Conservation (phyloP, 192 early-diverging fungal species). For the Kickxella alabastrina region DNA sequence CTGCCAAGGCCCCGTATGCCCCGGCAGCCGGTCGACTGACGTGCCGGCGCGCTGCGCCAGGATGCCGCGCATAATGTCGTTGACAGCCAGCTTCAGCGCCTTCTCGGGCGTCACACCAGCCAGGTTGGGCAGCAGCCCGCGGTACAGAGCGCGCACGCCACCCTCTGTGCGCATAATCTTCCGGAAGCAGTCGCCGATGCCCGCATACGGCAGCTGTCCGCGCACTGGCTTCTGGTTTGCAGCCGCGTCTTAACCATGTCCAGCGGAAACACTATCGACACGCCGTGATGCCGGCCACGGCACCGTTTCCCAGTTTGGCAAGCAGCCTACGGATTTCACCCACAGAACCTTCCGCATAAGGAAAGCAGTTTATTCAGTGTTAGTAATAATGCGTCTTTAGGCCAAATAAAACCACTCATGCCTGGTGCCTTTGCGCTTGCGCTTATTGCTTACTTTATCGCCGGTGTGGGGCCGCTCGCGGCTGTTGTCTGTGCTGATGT, state of each 20-base stretch:
- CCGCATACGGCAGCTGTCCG: constrained; percentile 55
- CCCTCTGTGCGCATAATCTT: constrained; percentile 83
- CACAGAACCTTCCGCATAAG: not conserved
- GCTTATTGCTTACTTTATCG: constrained; percentile 31
- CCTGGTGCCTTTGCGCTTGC: not conserved
- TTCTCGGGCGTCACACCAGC: constrained; percentile 94
- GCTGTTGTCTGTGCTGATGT: not conserved
- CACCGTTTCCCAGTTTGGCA: constrained; percentile 57
- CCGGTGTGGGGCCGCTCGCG: constrained; percentile 18
- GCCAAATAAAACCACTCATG: not conserved
- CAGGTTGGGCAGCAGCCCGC: constrained; percentile 88
- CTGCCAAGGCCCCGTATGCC: constrained; percentile 76
- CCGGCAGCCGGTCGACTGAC: constrained; percentile 48
- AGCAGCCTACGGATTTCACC: constrained; percentile 14
- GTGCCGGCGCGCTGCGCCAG: constrained; percentile 55
- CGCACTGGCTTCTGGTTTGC: constrained; percentile 57
- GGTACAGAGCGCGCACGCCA: constrained; percentile 87
- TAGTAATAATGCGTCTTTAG: not conserved
- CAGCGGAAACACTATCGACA: constrained; percentile 60
- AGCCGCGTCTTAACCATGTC: constrained; percentile 73
- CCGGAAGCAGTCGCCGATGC: constrained; percentile 72
- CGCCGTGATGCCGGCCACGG: constrained; percentile 60
- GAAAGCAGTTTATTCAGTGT: not conserved
- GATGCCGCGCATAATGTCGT: constrained; percentile 63
- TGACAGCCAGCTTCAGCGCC: constrained; percentile 64